phyloP scores from a whole-genome alignment of 306 rosid species.

The Oxytropis ochrocephala region DNA sequence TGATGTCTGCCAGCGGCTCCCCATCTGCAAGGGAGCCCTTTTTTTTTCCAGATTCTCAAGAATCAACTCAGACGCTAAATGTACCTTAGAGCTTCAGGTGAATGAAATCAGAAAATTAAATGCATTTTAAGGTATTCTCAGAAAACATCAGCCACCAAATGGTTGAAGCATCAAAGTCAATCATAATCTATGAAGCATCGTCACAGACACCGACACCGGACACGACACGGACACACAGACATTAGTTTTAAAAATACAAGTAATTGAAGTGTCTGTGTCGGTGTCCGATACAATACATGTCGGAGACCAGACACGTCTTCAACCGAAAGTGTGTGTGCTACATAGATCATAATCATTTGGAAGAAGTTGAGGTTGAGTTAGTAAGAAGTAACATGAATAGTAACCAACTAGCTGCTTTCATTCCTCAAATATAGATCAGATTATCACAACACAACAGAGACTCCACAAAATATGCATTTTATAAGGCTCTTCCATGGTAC shows the following conservation, averaged over 20 bases:
- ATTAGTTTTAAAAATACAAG: too few relatives aligned
- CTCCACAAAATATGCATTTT: conserved; percentile 4
- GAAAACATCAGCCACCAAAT: not conserved
- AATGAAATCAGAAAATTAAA: not conserved
- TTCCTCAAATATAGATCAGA: not conserved
- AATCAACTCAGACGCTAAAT: too few relatives aligned
- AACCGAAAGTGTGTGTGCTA: too few relatives aligned
- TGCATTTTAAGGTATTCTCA: not conserved
- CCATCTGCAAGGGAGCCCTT: too few relatives aligned
- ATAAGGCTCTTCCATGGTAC: conserved; percentile 2
- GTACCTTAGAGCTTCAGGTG: not conserved
- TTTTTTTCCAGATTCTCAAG: too few relatives aligned
- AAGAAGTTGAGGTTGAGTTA: not conserved
- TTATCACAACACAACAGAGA: not conserved
- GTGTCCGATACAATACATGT: too few relatives aligned
- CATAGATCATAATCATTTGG: not conserved
- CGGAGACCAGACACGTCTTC: too few relatives aligned
- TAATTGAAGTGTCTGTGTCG: too few relatives aligned
- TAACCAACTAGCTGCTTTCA: not conserved
- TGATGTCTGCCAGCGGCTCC: too few relatives aligned
- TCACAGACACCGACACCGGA: too few relatives aligned
- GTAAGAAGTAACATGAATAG: not conserved
- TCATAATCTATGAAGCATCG: too few relatives aligned
- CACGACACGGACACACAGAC: too few relatives aligned
- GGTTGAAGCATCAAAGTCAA: not conserved